Conservation (phyloP, 306 rosid species). For the Fragaria nilgerrensis region DNA sequence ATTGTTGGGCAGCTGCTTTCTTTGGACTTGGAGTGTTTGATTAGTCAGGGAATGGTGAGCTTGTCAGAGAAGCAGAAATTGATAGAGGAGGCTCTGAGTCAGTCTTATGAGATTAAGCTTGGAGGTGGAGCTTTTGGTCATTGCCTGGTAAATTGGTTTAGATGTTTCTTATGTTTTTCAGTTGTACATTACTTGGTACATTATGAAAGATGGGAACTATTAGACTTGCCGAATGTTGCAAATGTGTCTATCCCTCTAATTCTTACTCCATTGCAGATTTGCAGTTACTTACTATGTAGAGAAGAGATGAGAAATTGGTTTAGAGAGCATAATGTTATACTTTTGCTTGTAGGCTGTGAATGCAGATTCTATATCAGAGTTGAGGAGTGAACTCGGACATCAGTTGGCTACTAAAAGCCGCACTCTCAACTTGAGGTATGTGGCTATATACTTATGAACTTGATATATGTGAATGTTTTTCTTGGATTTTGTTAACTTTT, state of each 20-base stretch:
- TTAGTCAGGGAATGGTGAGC: conserved; percentile 57
- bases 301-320: not conserved
- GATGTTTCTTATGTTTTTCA: not conserved
- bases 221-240: not conserved
- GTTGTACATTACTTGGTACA: not conserved
- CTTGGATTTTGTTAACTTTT: not conserved
- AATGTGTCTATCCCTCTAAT: too few relatives aligned
- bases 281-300: too few relatives aligned
- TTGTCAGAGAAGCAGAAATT: conserved; percentile 60
- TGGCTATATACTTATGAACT: not conserved
- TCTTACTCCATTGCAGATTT: too few relatives aligned
- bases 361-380: conserved; percentile 58
- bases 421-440: conserved; percentile 62
- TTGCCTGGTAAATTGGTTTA: conserved; percentile 56
- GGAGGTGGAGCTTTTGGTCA: conserved; percentile 64
- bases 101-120: conserved; percentile 60
- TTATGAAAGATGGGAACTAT: not conserved
- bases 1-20: conserved; percentile 58
- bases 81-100: conserved; percentile 54
- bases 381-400: conserved; percentile 87
- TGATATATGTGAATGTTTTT: not conserved
- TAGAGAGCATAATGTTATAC: conserved; percentile 12
- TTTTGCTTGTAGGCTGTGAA: conserved; percentile 60
- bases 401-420: conserved; percentile 79
- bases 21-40: conserved; percentile 58